Evolutionary conservation across 768 basidiomycete genomes (phyloP).

Genomic region (Kwoniella europaea): DNA sequence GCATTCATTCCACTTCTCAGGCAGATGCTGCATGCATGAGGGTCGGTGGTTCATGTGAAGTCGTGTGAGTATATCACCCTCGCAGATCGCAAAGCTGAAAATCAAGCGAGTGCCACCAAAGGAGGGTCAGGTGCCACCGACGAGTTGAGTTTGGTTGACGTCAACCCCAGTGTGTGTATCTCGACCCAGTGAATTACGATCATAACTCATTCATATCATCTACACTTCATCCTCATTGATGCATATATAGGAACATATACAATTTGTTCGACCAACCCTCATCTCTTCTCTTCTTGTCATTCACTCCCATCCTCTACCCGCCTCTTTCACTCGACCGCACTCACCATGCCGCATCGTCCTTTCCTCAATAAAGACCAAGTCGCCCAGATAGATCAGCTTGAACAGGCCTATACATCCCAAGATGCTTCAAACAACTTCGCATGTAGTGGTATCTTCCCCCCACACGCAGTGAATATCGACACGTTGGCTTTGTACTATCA

Average conservation of each 20-base stretch:
- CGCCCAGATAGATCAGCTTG: background rate
- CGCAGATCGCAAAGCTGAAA: too few relatives aligned
- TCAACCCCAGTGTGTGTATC: background rate
- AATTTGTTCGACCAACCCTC: background rate
- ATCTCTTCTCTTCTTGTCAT: background rate
- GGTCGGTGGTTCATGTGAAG: too few relatives aligned
- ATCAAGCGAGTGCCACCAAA: background rate
- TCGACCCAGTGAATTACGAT: background rate
- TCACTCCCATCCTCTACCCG: background rate
- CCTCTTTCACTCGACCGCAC: background rate
- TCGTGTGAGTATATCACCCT: background rate
- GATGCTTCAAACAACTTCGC: conserved; percentile 1
- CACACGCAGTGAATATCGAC: background rate
- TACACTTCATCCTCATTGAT: background rate
- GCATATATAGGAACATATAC: background rate
- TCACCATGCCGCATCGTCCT: background rate
- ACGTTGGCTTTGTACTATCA: conserved; percentile 1
- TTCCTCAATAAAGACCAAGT: background rate
- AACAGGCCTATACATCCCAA: background rate
- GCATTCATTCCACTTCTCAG: too few relatives aligned
- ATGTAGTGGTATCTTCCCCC: conserved; percentile 2
- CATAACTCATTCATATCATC: background rate
- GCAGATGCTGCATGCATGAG: too few relatives aligned
- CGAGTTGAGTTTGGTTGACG: background rate
- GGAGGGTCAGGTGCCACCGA: background rate